phyloP scores from a whole-genome alignment of 192 early-diverging fungal genomes.

The Backusella liffmaniae region DNA sequence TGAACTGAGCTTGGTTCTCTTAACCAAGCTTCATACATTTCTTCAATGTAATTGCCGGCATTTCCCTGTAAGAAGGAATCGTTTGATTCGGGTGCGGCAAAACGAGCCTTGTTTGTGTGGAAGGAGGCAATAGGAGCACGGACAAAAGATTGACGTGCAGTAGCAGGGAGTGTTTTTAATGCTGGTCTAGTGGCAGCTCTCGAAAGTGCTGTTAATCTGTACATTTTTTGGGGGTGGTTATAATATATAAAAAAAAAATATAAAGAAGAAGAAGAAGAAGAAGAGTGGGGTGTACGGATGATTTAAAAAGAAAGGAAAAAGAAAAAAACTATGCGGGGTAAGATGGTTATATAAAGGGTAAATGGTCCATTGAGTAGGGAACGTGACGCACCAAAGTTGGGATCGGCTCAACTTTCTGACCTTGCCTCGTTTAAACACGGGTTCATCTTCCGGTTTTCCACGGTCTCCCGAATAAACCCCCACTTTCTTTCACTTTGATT shows the following conservation, averaged over 20 bases:
- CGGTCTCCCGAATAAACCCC: neutral
- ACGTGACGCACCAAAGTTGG: neutral
- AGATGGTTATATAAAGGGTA: constrained; percentile 1
- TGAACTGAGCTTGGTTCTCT: constrained; percentile 90
- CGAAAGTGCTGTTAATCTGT: constrained; percentile 30
- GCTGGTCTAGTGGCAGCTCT: constrained; percentile 15
- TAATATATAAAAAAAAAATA: constrained; percentile 16
- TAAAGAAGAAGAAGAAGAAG: constrained; percentile 8
- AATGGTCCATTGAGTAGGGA: neutral
- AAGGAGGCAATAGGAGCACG: constrained; percentile 29
- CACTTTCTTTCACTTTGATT: neutral
- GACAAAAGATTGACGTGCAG: constrained; percentile 14
- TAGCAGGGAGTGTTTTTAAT: constrained; percentile 11
- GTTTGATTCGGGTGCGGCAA: constrained; percentile 56
- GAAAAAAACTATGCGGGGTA: neutral
- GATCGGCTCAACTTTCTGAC: constrained; percentile 5
- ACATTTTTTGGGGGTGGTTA: constrained; percentile 20
- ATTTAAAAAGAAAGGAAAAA: neutral
- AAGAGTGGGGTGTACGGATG: neutral
- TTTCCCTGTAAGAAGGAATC: constrained; percentile 87
- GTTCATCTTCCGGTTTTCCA: constrained; percentile 5
- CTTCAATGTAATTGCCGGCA: constrained; percentile 81
- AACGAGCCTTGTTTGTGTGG: constrained; percentile 28
- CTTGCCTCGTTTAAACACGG: constrained; percentile 10
- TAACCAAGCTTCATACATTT: constrained; percentile 94